Conservation (phyloP, 768 basidiomycete genomes). For the Cyclocybe cylindracea region DNA sequence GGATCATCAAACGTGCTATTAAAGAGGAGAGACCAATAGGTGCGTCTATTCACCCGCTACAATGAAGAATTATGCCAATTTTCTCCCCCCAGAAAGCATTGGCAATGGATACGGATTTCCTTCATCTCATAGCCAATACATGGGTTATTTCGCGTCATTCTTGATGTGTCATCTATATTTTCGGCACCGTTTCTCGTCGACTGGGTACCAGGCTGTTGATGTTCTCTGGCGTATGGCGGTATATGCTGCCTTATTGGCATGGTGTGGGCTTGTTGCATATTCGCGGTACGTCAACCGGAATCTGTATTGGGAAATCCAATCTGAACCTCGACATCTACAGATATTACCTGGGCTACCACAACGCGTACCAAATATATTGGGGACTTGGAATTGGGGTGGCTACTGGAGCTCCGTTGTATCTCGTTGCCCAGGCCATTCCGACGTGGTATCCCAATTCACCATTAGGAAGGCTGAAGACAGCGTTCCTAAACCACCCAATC, state of each 20-base stretch:
- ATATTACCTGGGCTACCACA: slow-evolving; percentile 74
- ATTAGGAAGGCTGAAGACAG: slow-evolving; percentile 49
- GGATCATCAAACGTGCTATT: slow-evolving; percentile 62
- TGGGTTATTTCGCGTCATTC: slow-evolving; percentile 86
- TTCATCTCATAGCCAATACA: slow-evolving; percentile 87
- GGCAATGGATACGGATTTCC: slow-evolving; percentile 85
- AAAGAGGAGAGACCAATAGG: slow-evolving; percentile 71
- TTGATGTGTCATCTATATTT: slow-evolving; percentile 71
- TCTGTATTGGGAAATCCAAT: neutral
- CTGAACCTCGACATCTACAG: slow-evolving; percentile 33
- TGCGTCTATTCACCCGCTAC: slow-evolving; percentile 29
- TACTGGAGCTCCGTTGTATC: slow-evolving; percentile 58
- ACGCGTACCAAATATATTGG: slow-evolving; percentile 71
- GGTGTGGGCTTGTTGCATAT: slow-evolving; percentile 73
- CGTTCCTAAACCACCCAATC: slow-evolving; percentile 56
- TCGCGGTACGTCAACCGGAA: slow-evolving; percentile 54
- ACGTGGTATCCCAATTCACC: slow-evolving; percentile 49
- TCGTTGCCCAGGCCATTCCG: slow-evolving; percentile 60
- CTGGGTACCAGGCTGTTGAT: slow-evolving; percentile 54
- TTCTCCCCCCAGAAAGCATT: slow-evolving; percentile 42
- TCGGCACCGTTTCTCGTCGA: slow-evolving; percentile 57
- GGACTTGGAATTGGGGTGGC: slow-evolving; percentile 64
- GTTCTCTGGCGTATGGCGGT: slow-evolving; percentile 44
- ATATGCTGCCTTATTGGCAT: slow-evolving; percentile 50
- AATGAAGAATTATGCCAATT: neutral